Percentiles rank a stretch among this genome's conserved stretches.
Evolutionary conservation across 1,284 basidiomycete genomes (phyloP).

Genomic region (Fereydounia khargensis): DNA sequence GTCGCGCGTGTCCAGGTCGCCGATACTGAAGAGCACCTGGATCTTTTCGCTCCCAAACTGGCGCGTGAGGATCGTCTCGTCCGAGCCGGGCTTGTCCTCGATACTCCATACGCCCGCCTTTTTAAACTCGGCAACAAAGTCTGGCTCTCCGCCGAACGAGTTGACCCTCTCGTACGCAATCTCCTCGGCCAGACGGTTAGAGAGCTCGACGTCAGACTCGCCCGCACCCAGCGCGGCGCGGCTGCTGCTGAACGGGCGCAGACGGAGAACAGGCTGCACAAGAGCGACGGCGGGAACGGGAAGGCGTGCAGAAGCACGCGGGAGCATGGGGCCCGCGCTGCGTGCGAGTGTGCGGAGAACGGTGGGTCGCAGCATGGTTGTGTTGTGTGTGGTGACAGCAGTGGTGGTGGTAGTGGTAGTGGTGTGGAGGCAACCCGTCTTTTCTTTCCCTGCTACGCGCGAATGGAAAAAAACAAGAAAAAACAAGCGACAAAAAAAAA

Average conservation of each 20-base stretch:
- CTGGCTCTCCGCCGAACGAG: constrained; percentile 63
- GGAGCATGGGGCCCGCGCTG: too few relatives aligned
- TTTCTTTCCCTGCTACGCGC: too few relatives aligned
- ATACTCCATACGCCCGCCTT: constrained; percentile 75
- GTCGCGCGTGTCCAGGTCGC: constrained; percentile 48
- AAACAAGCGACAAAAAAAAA: too few relatives aligned
- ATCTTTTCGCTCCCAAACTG: constrained; percentile 83
- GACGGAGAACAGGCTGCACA: not conserved
- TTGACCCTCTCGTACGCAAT: constrained; percentile 77
- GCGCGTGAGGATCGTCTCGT: constrained; percentile 78
- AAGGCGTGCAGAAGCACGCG: too few relatives aligned
- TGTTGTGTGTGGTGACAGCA: too few relatives aligned
- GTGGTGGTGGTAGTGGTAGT: too few relatives aligned
- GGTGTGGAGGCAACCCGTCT: too few relatives aligned
- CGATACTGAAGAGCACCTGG: constrained; percentile 46
- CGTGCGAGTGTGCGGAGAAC: too few relatives aligned
- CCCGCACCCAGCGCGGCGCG: constrained; percentile 15
- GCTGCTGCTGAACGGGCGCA: constrained; percentile 7
- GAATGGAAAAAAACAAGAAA: too few relatives aligned
- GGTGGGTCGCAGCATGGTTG: too few relatives aligned
- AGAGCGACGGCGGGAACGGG: not conserved
- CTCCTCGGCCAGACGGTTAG: constrained; percentile 76
- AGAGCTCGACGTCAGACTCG: constrained; percentile 71
- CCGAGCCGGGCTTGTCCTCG: constrained; percentile 70
- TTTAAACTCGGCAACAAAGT: constrained; percentile 76